phyloP scores from a whole-genome alignment of 1,284 basidiomycete genomes.

The Phellinidium pouzarii region DNA sequence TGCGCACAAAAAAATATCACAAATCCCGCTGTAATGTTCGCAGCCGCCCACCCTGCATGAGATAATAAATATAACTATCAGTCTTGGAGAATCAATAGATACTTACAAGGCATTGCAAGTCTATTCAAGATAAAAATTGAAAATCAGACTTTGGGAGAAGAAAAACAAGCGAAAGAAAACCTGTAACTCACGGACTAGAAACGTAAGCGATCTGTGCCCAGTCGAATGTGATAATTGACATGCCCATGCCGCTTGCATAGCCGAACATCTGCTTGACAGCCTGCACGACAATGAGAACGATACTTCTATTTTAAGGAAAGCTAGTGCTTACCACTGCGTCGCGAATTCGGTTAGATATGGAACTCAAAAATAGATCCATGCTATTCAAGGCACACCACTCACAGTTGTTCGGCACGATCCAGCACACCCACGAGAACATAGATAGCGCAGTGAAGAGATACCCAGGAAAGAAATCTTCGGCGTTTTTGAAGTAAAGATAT shows the following conservation, averaged over 20 bases:
- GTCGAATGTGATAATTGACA: conserved; percentile 22
- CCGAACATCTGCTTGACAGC: conserved; percentile 20
- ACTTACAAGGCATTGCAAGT: conserved; percentile 18
- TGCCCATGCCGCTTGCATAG: conserved; percentile 16
- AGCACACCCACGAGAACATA: conserved; percentile 35
- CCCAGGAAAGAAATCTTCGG: conserved; percentile 27
- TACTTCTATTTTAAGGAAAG: not conserved
- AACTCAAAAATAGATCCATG: not conserved
- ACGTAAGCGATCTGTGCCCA: conserved; percentile 21
- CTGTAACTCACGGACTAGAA: conserved; percentile 20
- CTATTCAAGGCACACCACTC: conserved; percentile 1
- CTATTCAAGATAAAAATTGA: conserved; percentile 1
- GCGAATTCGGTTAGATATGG: not conserved
- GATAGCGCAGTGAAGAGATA: conserved; percentile 27
- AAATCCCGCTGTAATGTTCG: conserved; percentile 78
- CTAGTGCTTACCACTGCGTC: not conserved
- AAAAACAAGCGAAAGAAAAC: not conserved
- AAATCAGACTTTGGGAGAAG: too few relatives aligned
- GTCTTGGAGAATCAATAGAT: not conserved
- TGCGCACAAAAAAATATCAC: conserved; percentile 60
- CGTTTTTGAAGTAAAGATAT: conserved; percentile 17
- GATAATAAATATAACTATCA: not conserved
- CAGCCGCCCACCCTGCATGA: conserved; percentile 57
- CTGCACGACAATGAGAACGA: not conserved
- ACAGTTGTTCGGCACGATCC: conserved; percentile 29